Evolutionary conservation across 2,329 filamentous ascomycete species (phyloP).

Genomic region (Teratosphaeria destructans): DNA sequence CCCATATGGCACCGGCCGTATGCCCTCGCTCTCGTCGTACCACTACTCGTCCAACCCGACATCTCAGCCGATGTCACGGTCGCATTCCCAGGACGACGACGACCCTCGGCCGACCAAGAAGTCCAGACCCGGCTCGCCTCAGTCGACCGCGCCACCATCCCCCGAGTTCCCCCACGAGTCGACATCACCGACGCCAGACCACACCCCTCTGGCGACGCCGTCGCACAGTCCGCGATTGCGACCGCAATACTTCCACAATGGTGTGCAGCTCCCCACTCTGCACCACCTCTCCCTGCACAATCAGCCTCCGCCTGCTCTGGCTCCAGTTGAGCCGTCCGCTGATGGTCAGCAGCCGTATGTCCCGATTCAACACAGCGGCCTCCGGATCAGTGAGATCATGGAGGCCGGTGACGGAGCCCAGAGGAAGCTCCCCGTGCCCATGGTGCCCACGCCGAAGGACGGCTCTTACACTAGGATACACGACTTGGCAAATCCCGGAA

Average conservation of each 20-base stretch:
- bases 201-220: slow-evolving; percentile 95
- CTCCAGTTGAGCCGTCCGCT: slow-evolving; percentile 59
- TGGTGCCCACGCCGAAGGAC: slow-evolving; percentile 49
- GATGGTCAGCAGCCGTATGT: slow-evolving; percentile 50
- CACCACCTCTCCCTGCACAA: slow-evolving; percentile 60
- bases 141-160: slow-evolving; percentile 90
- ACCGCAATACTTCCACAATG: slow-evolving; percentile 56
- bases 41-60: slow-evolving; percentile 42
- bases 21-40: slow-evolving; percentile 70
- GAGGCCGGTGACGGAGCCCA: slow-evolving; percentile 77
- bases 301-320: slow-evolving; percentile 47
- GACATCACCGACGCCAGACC: slow-evolving; percentile 86
- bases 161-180: slow-evolving; percentile 96
- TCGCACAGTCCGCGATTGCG: slow-evolving; percentile 88
- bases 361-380: slow-evolving; percentile 50
- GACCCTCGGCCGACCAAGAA: slow-evolving; percentile 74
- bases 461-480: slow-evolving; percentile 53
- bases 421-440: slow-evolving; percentile 81
- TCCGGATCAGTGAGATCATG: slow-evolving; percentile 87
- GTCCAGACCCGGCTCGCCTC: slow-evolving; percentile 84
- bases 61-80: slow-evolving; percentile 75
- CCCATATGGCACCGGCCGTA: slow-evolving; percentile 48
- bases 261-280: slow-evolving; percentile 78
- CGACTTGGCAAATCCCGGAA: slow-evolving; percentile 63
- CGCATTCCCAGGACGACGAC: slow-evolving; percentile 74